Evolutionary conservation across 164 flowering plant genomes (phyloP), one percentile per base, ranked within the genome.

Genomic region (Cinnamomum chago): DNA sequence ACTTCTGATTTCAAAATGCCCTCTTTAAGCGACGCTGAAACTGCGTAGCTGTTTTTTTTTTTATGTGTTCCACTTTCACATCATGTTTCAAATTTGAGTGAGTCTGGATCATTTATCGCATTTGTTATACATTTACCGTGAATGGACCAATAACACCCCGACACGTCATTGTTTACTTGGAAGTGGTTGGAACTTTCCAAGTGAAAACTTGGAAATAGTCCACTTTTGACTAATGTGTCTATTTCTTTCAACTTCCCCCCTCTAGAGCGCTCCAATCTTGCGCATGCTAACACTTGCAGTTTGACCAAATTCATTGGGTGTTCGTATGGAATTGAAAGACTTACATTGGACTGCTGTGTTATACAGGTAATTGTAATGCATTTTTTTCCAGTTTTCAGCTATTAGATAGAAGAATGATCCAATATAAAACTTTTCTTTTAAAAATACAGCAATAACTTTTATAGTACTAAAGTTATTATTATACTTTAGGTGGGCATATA

Each of bases 1-100:
- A 25, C 13, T 23, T 13, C 35, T 70, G 40, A 55, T 77, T 86
- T 89, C 10, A 47, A 70, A 70, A 13, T 70, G 72, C 58, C 30
- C 58, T 10, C 28, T 70, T 50, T 58, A 51, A 1, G 88, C 85
- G 86, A 76, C 80, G 14, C 68, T 89, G 72, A 86, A 85, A 28
- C 74, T 89, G 75, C 85, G 81, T 85, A 81, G 83, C 73, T 0
- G 3, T 28, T 3, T 4, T 3, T 3, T 4, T 3, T 83, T 85
- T 80, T 84, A 83, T 68, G 88, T 87, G 60, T 9, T n/a, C 2
- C 77, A 58, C 68, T 86, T 87, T 35, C 78, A 82, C 4, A 79
- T 89, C 79, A 80, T 77, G 85, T 88, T 25, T 89, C 88, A 33
- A 81, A 82, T 78, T 89, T n/a, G n/a, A n/a, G n/a, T n/a, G n/a